Conservation (phyloP, 2,329 filamentous ascomycete genomes). For the Phyllosticta citriasiana region DNA sequence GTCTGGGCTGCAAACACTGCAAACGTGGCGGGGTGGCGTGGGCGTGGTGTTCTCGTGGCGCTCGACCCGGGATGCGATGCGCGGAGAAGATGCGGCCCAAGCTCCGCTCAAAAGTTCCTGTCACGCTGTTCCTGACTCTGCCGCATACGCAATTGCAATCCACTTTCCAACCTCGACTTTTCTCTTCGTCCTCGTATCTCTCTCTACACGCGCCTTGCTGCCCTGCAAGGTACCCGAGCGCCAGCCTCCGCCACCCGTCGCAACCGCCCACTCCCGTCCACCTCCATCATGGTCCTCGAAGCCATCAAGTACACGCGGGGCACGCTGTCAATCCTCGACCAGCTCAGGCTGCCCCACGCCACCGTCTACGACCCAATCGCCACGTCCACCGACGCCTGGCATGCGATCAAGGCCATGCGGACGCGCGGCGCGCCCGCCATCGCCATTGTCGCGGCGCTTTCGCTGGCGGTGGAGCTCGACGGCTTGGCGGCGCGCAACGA, state of each 20-base stretch:
- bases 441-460: constrained; percentile 89
- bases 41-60: neutral
- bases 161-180: neutral
- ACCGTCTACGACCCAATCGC: constrained; percentile 66
- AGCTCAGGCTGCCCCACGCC: constrained; percentile 71
- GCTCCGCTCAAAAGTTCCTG: neutral
- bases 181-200: neutral
- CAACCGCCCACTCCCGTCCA: neutral
- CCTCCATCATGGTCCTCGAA: constrained; percentile 49
- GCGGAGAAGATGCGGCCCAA: neutral
- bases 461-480: constrained; percentile 74
- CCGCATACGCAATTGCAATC: neutral
- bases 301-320: constrained; percentile 69
- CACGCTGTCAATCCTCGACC: constrained; percentile 67
- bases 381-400: constrained; percentile 65
- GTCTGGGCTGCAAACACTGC: neutral
- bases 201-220: neutral
- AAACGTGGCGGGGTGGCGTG: neutral
- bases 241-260: neutral
- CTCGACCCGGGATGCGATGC: neutral
- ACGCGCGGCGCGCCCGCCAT: constrained; percentile 81
- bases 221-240: neutral
- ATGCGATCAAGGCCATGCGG: constrained; percentile 75
- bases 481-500: constrained; percentile 33
- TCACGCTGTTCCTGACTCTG: neutral